Evolutionary conservation across 331 rosid genomes (phyloP), one percentile per base, ranked within the genome.

Genomic region (Stylosanthes scabra): DNA sequence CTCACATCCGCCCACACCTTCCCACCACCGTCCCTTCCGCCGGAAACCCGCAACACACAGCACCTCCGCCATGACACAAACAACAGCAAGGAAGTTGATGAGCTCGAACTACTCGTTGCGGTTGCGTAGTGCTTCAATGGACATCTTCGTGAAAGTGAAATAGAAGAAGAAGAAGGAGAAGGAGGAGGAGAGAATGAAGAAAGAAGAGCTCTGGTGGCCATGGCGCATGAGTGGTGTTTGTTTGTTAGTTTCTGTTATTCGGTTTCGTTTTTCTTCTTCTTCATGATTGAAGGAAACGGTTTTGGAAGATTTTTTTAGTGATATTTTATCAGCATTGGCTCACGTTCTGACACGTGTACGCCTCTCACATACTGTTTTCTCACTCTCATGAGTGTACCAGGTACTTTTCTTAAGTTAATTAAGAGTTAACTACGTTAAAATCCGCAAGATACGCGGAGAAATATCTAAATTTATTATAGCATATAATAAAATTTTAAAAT

Each of bases 1-100:
- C 92, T 88, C 44, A 88, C 89, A 72, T 83, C 93, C 7, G 91
- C 90, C 83, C 84, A 79, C 1, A 87, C 72, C 68, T 84, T 87
- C 65, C 95, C 81, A 1, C 74, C 71, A 1, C 52, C 28, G 14
- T 93, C 81, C 1, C 74, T 68, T 0, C 52, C 28, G 12, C 46
- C 78, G 12, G 88, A 50, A 14, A 84, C 63, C 8, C 72, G 78
- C 61, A 80, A 65, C 3, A 69, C 41, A 37, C 13, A 80, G 76
- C 54, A 64, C 66, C 37, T 77, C 37, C 83, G 85, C 39, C 63
- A 80, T 67, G 64, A 66, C 1, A 2, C 6, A 10, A 5, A 46
- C 6, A 62, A 62, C 13, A 40, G 62, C 0, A 71, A 58, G 9
- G 57, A 51, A 9, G 57, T n/a, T 5, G 57, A 20, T 20, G 25